Evolutionary conservation across 306 rosid genomes (phyloP), one percentile per base, ranked within the genome.

Genomic region (Vigna mungo): DNA sequence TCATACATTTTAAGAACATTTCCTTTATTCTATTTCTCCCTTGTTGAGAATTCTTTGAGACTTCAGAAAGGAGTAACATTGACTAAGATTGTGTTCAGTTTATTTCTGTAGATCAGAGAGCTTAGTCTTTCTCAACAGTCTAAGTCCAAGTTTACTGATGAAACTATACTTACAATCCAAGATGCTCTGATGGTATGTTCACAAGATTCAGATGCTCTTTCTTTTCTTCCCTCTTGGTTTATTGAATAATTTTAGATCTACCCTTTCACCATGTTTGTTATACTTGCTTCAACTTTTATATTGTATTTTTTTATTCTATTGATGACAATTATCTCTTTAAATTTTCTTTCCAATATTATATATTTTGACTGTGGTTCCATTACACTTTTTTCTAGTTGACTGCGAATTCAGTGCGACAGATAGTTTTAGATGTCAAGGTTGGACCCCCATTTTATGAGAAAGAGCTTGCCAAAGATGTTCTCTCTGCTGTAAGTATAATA

Each of bases 371-470:
- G 46, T 77, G 5, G 20, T 83, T 79, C 56, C 66, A 15, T 43
- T 74, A 66, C 18, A 34, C 60, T 66, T 51, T 72, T 87, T 41
- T 78, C 41, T 76, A 94, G 97, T 71, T 89, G 71, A 75, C 88
- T 48, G 79, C 91, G 84, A 86, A 81, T 75, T 87, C 94, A 76
- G 97, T 90, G 21, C 77, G 55, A 68, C 91, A 84, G 85, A 95
- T 94, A 83, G 66, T 94, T 69, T 81, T 94, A 80, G 98, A 94
- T 70, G 88, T 90, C 30, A 94, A 94, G 80, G 94, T 90, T 54
- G 97, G 98, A 60, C 97, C 96, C 61, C 98, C 97, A 11, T 87
- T 76, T 20, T 90, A 80, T 85, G 98, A 94, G 88, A 91, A 81
- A 49, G 97, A 93, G 36, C 91, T 94, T 44, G 98, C 97, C 12